Conservation (phyloP, 305 asterid genomes). For the Ajuga reptans region DNA sequence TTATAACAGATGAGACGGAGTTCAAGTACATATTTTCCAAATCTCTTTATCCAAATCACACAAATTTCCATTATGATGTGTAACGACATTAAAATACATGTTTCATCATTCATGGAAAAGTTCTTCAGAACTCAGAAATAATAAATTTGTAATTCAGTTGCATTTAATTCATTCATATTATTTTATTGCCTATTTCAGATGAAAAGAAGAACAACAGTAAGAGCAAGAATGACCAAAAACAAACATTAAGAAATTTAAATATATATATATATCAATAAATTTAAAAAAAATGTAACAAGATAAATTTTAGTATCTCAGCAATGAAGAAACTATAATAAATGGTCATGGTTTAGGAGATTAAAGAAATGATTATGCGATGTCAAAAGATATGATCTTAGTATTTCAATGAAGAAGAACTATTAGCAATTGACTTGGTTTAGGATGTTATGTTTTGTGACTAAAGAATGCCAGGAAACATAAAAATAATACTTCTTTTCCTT, state of each 20-base stretch:
- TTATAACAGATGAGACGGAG: not conserved
- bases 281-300: not conserved
- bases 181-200: not conserved
- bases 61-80: not conserved
- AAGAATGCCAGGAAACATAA: too few species aligned
- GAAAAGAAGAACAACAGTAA: not conserved
- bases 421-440: too few species aligned
- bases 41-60: not conserved
- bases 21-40: not conserved
- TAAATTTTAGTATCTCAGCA: not conserved
- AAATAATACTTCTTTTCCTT: too few species aligned
- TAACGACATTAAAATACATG: not conserved
- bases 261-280: too few species aligned
- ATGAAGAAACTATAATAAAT: not conserved
- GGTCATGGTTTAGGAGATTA: not conserved
- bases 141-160: not conserved
- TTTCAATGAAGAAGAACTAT: too few species aligned
- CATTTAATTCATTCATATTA: not conserved
- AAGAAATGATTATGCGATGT: too few species aligned
- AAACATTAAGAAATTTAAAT: not conserved
- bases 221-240: conserved; percentile 2
- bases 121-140: not conserved
- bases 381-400: too few species aligned
- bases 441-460: too few species aligned
- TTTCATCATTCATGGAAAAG: not conserved